Percentiles rank a stretch among this genome's conserved stretches.
Evolutionary conservation across 176 grass and related monocot genomes (phyloP).

Genomic region (Carex parvula): DNA sequence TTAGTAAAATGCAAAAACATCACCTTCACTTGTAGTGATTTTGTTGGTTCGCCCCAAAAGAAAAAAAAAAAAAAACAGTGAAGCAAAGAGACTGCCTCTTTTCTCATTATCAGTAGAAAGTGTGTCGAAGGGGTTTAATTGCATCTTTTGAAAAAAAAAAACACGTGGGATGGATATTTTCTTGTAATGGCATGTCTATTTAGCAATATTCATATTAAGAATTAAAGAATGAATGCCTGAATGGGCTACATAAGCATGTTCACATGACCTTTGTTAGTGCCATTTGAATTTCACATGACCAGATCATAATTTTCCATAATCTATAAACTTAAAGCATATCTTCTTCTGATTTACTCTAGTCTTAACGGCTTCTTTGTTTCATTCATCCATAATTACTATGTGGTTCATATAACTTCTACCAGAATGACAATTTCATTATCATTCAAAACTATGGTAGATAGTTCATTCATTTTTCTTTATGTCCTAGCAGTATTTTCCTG

Average conservation of each 20-base stretch:
- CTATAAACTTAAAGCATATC: background rate
- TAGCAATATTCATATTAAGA: background rate
- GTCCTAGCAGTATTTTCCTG: background rate
- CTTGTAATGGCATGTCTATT: background rate
- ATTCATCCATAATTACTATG: background rate
- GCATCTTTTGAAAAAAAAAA: background rate
- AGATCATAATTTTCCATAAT: background rate
- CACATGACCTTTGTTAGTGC: background rate
- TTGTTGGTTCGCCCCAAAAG: background rate
- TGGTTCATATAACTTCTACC: background rate
- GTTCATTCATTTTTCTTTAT: background rate
- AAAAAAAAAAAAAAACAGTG: background rate
- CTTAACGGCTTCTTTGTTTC: background rate
- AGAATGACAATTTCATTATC: background rate
- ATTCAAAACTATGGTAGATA: background rate
- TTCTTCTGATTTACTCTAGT: background rate
- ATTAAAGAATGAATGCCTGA: background rate
- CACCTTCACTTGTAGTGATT: background rate
- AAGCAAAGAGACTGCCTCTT: background rate
- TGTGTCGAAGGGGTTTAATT: background rate
- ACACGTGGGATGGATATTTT: background rate
- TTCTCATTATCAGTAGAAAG: background rate
- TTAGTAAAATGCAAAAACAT: background rate
- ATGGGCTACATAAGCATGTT: background rate
- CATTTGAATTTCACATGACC: background rate